Evolutionary conservation across 495 filamentous ascomycete genomes (phyloP).

Genomic region (Podospora tetraspora): DNA sequence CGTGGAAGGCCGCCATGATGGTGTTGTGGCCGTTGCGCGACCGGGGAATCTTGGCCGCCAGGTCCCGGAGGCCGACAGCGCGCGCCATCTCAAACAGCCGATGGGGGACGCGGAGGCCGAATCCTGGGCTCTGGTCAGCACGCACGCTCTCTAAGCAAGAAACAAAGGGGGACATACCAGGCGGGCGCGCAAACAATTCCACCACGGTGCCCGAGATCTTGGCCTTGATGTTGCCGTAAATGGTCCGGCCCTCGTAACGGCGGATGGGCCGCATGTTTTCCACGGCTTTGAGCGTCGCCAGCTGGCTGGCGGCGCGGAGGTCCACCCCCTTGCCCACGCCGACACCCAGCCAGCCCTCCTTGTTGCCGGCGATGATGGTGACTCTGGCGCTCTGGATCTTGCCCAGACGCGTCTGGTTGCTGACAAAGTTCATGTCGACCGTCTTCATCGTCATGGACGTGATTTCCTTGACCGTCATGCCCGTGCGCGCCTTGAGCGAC

Average conservation of each 20-base stretch:
- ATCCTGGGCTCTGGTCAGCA: constrained; percentile 37
- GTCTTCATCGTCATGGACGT: constrained; percentile 51
- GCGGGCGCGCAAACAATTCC: constrained; percentile 72
- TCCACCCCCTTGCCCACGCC: constrained; percentile 87
- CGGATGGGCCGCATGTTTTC: constrained; percentile 80
- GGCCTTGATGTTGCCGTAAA: constrained; percentile 74
- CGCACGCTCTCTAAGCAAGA: neutral
- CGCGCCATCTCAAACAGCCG: constrained; percentile 90
- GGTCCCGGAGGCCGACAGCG: constrained; percentile 74
- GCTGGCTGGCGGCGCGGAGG: constrained; percentile 51
- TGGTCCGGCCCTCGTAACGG: constrained; percentile 86
- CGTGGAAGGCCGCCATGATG: constrained; percentile 81
- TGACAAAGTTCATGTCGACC: constrained; percentile 65
- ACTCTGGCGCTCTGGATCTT: constrained; percentile 71
- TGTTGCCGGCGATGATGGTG: constrained; percentile 76
- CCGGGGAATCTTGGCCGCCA: constrained; percentile 71
- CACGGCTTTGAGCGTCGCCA: constrained; percentile 72
- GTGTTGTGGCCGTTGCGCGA: constrained; percentile 94
- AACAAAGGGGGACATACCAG: constrained; percentile 58
- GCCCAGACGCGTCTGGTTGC: constrained; percentile 93
- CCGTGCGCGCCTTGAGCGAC: constrained; percentile 61
- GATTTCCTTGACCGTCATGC: constrained; percentile 56
- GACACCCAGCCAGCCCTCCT: constrained; percentile 76
- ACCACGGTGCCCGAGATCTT: constrained; percentile 83
- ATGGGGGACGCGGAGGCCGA: constrained; percentile 83